phyloP scores from a whole-genome alignment of 768 basidiomycete species.

The Lactifluus piperatus region DNA sequence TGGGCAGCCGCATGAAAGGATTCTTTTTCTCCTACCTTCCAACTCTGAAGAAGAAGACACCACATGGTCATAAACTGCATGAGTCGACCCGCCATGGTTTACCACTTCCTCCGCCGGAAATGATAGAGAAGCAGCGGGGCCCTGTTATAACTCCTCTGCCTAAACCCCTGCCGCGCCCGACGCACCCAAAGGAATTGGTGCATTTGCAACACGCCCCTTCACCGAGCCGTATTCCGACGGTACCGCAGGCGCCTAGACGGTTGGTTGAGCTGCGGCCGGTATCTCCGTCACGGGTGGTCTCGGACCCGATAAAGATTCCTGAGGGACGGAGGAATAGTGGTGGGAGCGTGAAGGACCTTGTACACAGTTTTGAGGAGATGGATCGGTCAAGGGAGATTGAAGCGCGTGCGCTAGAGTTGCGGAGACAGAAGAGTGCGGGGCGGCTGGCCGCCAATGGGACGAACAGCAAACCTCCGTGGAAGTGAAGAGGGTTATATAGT shows the following conservation, averaged over 20 bases:
- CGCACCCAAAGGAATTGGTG: conserved; percentile 59
- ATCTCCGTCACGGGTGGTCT: conserved; percentile 25
- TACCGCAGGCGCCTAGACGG: conserved; percentile 34
- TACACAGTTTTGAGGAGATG: conserved; percentile 49
- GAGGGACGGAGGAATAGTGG: conserved; percentile 52
- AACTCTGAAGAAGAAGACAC: conserved; percentile 33
- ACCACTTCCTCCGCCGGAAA: conserved; percentile 46
- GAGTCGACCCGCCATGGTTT: conserved; percentile 33
- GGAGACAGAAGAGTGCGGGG: conserved; percentile 31
- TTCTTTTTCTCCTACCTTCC: conserved; percentile 57
- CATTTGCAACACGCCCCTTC: conserved; percentile 46
- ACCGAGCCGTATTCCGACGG: conserved; percentile 37
- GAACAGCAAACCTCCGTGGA: conserved; percentile 21
- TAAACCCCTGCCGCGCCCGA: conserved; percentile 35
- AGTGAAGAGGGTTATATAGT: neutral
- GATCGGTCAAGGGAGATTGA: conserved; percentile 28
- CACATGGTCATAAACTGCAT: conserved; percentile 19
- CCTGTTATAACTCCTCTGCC: conserved; percentile 54
- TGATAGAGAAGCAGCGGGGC: conserved; percentile 41
- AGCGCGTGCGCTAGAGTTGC: conserved; percentile 26
- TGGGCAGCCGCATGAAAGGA: conserved; percentile 47
- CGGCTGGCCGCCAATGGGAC: conserved; percentile 21
- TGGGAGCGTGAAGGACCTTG: conserved; percentile 65
- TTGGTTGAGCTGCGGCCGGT: conserved; percentile 53
- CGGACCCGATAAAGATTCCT: conserved; percentile 21